Conservation (phyloP, 106 monocot species). For the Narthecium ossifragum region DNA sequence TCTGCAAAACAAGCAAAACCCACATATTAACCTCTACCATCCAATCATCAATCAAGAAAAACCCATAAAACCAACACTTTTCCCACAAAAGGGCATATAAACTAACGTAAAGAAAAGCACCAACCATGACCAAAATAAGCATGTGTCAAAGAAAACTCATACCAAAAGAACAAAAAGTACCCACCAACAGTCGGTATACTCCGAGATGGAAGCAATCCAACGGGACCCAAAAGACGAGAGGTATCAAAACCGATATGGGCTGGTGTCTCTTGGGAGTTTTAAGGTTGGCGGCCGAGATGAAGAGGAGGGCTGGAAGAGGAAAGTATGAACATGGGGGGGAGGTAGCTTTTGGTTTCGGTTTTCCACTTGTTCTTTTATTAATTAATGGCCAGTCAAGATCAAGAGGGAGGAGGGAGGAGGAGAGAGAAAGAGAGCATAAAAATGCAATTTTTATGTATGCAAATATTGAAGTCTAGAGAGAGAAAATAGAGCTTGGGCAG, state of each 20-base stretch:
- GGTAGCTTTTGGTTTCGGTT: not conserved
- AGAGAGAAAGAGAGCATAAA: not conserved
- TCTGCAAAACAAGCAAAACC: constrained; percentile 2
- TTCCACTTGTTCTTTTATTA: not conserved
- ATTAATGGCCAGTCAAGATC: not conserved
- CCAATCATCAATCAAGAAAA: too few relatives aligned
- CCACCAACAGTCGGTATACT: too few relatives aligned
- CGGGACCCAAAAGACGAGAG: not conserved
- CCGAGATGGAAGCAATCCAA: not conserved
- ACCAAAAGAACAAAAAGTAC: too few relatives aligned
- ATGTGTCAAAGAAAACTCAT: too few relatives aligned
- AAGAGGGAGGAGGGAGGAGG: too few relatives aligned
- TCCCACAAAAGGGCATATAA: not conserved
- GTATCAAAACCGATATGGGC: not conserved
- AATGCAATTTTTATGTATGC: too few relatives aligned
- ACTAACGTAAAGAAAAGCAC: not conserved
- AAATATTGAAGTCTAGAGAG: too few relatives aligned
- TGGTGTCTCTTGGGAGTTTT: not conserved
- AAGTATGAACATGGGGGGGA: too few relatives aligned
- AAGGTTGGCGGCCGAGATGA: not conserved
- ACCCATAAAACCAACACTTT: not conserved
- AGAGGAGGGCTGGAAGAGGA: not conserved
- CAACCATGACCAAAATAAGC: too few relatives aligned
- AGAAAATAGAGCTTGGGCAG: too few relatives aligned
- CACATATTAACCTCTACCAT: too few relatives aligned